Evolutionary conservation across 2,329 filamentous ascomycete species (phyloP).

Genomic region (Clarireedia hainanense): DNA sequence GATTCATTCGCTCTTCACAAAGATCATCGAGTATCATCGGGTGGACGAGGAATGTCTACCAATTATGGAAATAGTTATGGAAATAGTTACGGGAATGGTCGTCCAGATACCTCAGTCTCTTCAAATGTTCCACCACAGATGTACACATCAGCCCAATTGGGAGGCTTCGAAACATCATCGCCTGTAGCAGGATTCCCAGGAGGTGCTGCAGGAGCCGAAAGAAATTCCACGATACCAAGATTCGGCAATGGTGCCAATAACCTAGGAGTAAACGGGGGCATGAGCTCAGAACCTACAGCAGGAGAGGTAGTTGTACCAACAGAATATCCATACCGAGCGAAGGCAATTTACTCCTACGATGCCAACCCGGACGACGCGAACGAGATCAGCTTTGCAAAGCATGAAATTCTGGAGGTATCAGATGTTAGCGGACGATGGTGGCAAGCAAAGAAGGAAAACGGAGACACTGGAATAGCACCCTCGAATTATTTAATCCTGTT

Average conservation of each 20-base stretch:
- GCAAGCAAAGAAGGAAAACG: constrained; percentile 92
- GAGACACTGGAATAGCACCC: constrained; percentile 84
- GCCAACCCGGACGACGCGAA: constrained; percentile 96
- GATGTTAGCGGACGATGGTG: constrained; percentile 97
- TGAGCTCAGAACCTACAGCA: constrained; percentile 23
- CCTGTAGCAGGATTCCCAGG: constrained; percentile 47
- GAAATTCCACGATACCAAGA: constrained; percentile 50
- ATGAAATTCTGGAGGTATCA: constrained; percentile 92
- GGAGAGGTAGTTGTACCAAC: constrained; percentile 64
- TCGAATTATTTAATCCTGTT: constrained; percentile 82
- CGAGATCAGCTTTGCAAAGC: constrained; percentile 92
- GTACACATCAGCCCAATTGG: constrained; percentile 94
- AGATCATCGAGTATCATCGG: constrained; percentile 43
- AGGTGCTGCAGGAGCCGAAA: constrained; percentile 34
- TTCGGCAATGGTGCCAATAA: constrained; percentile 35
- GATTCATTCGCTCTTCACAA: constrained; percentile 95
- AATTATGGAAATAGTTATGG: constrained; percentile 65
- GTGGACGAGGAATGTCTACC: constrained; percentile 49
- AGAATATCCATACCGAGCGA: constrained; percentile 94
- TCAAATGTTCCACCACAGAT: constrained; percentile 79
- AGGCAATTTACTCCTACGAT: constrained; percentile 98
- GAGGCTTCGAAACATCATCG: constrained; percentile 92
- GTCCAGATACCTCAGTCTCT: constrained; percentile 77
- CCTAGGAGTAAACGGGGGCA: constrained; percentile 24
- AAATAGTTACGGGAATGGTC: constrained; percentile 59